Base-by-base conservation (phyloP, 1,284 basidiomycete genomes). In the Bothia castanella region DNA sequence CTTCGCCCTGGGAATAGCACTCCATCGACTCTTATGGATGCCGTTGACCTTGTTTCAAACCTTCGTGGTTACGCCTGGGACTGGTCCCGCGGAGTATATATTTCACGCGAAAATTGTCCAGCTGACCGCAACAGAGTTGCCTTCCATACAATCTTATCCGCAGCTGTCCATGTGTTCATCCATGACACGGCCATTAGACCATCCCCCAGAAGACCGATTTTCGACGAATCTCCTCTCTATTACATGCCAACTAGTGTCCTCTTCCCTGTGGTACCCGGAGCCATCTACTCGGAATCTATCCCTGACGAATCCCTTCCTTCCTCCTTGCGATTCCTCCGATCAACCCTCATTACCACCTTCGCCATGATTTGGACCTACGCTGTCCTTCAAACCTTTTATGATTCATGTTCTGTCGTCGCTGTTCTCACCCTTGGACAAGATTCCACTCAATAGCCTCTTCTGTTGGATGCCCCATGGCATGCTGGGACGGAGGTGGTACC, bases 41-140 rank as follows among this genome's bases (percentile, higher is more conserved):
- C 75, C 1, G 56, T 74, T 10, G 78, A 83, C 47, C 69, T 84
- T 14, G 56, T 56, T 10, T 65, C 61, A 50, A 77, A 73, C 52
- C 52, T 77, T 12, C 77, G 80, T 11, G 82, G 80, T 4, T 57
- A 70, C 34, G 79, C 76, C 32, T 25, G 25, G 25, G 25, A 25
- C 5, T 25, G 59, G 61, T 52, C 59, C 25, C 25, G 25, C 16
- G 32, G 32, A n/a, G 16, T 77, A 5, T 66, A 72, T 42, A 40
- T 79, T 35, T 73, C 78, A 2, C 56, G 51, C 16, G 74, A 78
- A 57, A 72, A 68, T 8, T 71, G 76, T 14, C 47, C 54, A 63
- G 63, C 67, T 7, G 51, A 73, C 25, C 64, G 58, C 16, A 29
- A 56, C 7, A 54, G 59, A 27, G 84, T 81, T 59, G 42, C 69